phyloP scores from a whole-genome alignment of 1,284 basidiomycete species.

The Cutaneotrichosporon daszewskae region DNA sequence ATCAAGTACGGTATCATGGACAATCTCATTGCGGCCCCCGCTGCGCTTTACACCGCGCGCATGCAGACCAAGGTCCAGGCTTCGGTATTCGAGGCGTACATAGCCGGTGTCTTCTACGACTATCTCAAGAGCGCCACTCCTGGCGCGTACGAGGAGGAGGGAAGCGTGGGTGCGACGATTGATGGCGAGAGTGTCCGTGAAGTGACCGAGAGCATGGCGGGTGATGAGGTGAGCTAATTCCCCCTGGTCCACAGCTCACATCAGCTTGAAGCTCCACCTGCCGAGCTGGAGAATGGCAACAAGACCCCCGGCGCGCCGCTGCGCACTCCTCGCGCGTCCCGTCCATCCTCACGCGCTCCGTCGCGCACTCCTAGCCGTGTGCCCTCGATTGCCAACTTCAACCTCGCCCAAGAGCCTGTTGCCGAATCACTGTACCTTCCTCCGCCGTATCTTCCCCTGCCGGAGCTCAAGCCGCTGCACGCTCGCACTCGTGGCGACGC shows the following conservation, averaged over 20 bases:
- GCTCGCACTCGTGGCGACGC: constrained; percentile 28
- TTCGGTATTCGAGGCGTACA: constrained; percentile 38
- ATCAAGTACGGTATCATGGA: constrained; percentile 22
- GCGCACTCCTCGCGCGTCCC: background rate
- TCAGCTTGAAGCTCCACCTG: too few relatives aligned
- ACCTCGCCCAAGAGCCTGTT: too few relatives aligned
- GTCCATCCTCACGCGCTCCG: background rate
- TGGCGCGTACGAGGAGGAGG: constrained; percentile 7
- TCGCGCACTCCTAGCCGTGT: too few relatives aligned
- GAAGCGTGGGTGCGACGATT: background rate
- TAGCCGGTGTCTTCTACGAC: constrained; percentile 35
- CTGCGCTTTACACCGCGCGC: constrained; percentile 12
- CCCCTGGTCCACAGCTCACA: too few relatives aligned
- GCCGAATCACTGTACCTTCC: constrained; percentile 3
- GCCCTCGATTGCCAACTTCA: too few relatives aligned
- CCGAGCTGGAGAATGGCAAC: too few relatives aligned
- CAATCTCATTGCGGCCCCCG: constrained; percentile 20
- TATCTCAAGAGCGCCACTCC: constrained; percentile 17
- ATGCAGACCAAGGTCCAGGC: constrained; percentile 24
- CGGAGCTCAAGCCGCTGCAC: background rate
- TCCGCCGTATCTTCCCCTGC: background rate
- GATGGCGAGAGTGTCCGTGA: constrained; percentile 4
- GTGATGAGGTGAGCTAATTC: constrained; percentile 4
- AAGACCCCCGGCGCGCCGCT: too few relatives aligned
- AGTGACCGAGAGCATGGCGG: background rate